Evolutionary conservation across 805 yeast genomes (phyloP).

Genomic region (Scheffersomyces stipitis): DNA sequence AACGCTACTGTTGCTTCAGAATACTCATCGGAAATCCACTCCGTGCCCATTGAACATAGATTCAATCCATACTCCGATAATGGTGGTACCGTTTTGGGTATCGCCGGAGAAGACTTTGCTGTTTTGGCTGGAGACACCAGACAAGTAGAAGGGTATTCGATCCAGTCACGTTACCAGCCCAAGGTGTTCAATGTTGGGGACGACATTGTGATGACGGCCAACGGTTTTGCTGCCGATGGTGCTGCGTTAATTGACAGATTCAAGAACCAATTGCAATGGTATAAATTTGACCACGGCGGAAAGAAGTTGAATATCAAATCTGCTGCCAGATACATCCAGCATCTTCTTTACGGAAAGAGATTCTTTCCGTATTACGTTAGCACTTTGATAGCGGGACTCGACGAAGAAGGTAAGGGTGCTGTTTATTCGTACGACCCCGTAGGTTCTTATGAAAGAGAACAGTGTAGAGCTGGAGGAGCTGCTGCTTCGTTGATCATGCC

Average conservation of each 20-base stretch:
- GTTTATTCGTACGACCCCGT: slow-evolving; percentile 97
- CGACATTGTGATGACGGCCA: slow-evolving; percentile 81
- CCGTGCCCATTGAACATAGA: slow-evolving; percentile 80
- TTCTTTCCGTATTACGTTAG: slow-evolving; percentile 96
- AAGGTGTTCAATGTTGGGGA: slow-evolving; percentile 90
- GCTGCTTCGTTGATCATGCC: slow-evolving; percentile 97
- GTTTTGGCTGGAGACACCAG: slow-evolving; percentile 98
- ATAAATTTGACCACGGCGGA: slow-evolving; percentile 79
- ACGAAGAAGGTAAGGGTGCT: slow-evolving; percentile 88
- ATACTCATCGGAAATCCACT: slow-evolving; percentile 48
- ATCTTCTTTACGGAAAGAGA: slow-evolving; percentile 85
- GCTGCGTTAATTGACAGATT: slow-evolving; percentile 78
- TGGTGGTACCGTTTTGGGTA: slow-evolving; percentile 96
- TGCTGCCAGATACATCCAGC: slow-evolving; percentile 91
- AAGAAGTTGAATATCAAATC: slow-evolving; percentile 65
- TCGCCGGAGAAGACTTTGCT: slow-evolving; percentile 97
- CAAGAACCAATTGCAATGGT: slow-evolving; percentile 76
- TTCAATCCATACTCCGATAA: slow-evolving; percentile 93
- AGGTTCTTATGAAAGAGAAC: slow-evolving; percentile 96
- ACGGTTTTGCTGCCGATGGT: slow-evolving; percentile 96
- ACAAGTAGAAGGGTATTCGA: slow-evolving; percentile 89
- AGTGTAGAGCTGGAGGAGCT: slow-evolving; percentile 97
- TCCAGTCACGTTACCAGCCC: slow-evolving; percentile 89
- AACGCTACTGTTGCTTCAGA: slow-evolving; percentile 61
- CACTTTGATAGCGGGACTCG: slow-evolving; percentile 92